phyloP scores from a whole-genome alignment of 1,139 yeast genomes.

The Hemisphaericaspora lyxosophila region DNA sequence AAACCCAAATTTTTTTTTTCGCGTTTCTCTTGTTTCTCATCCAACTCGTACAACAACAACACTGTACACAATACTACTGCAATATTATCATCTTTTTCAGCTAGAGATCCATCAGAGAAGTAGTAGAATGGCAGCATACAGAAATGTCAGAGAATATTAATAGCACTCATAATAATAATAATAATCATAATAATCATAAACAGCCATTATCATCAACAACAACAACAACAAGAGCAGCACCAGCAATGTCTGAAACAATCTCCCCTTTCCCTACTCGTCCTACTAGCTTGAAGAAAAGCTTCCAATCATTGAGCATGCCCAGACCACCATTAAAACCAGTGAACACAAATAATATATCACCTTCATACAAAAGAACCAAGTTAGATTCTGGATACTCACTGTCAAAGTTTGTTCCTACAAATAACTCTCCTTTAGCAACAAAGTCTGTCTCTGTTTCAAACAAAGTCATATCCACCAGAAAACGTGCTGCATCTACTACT shows the following conservation, averaged over 20 bases:
- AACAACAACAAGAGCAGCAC: conserved; percentile 1
- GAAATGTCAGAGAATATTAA: conserved; percentile 1
- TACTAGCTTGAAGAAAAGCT: conserved; percentile 12
- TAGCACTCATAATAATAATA: neutral
- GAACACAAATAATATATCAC: conserved; percentile 43
- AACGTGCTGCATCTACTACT: neutral
- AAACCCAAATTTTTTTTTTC: neutral
- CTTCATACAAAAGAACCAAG: conserved; percentile 33
- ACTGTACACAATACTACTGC: too few relatives aligned
- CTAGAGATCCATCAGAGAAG: too few relatives aligned
- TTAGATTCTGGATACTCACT: conserved; percentile 4
- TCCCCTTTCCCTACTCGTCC: too few relatives aligned
- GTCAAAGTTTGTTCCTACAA: neutral
- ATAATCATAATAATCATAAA: neutral
- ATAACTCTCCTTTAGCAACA: neutral
- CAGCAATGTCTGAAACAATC: too few relatives aligned
- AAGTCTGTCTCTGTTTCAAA: neutral
- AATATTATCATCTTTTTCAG: too few relatives aligned
- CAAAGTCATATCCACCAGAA: neutral
- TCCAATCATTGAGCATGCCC: conserved; percentile 17
- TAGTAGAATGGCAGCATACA: neutral
- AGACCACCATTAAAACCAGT: conserved; percentile 46
- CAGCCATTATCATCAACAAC: too few relatives aligned
- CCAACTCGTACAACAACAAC: neutral
- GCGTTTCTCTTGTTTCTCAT: neutral